Conservation (phyloP, 305 asterid species). For the Fraxinus albicans region DNA sequence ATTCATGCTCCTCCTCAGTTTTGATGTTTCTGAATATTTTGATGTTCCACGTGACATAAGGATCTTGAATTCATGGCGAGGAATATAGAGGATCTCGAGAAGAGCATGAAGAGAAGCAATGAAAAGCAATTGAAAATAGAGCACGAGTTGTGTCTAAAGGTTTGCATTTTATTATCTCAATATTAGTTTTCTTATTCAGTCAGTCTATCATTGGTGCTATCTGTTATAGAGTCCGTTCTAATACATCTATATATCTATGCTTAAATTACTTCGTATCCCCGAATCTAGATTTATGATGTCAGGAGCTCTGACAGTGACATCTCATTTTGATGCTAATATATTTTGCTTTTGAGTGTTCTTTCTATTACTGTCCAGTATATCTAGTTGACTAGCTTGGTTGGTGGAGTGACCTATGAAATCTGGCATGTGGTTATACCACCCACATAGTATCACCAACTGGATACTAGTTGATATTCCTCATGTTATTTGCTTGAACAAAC, state of each 20-base stretch:
- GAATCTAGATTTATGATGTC: not conserved
- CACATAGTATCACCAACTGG: not conserved
- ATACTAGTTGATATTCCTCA: not conserved
- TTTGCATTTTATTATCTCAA: conserved; percentile 28
- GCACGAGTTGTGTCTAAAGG: conserved; percentile 82
- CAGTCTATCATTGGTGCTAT: not conserved
- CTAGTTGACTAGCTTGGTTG: conserved; percentile 2
- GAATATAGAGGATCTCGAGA: conserved; percentile 90
- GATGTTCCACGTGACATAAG: conserved; percentile 35
- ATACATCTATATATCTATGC: not conserved
- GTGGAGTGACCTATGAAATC: conserved; percentile 4
- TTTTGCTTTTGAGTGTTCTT: not conserved
- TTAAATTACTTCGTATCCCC: not conserved
- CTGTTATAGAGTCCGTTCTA: not conserved
- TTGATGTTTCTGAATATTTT: conserved; percentile 21
- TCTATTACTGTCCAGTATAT: not conserved
- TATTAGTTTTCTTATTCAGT: conserved; percentile 3
- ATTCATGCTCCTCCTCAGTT: not conserved
- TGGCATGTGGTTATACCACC: not conserved
- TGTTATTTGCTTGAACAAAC: not conserved
- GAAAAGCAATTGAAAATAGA: conserved; percentile 94
- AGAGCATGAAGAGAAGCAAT: conserved; percentile 99
- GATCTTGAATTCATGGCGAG: conserved; percentile 87
- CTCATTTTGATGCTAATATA: not conserved
- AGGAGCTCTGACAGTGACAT: not conserved